Conservation (phyloP, 148 eudicot species). For the Camellia granthamiana region DNA sequence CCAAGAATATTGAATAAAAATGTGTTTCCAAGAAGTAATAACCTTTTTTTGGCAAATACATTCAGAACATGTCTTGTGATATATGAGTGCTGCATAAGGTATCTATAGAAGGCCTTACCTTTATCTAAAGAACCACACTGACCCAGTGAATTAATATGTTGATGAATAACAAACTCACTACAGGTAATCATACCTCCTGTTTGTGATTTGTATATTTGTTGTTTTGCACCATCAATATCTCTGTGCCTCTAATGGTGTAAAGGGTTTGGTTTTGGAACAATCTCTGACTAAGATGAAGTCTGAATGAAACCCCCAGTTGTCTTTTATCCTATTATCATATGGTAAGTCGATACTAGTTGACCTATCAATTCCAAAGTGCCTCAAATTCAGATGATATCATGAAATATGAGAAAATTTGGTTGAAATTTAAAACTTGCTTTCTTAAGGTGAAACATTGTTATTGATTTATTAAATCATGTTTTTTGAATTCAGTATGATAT, state of each 20-base stretch:
- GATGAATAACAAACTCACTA: too few relatives aligned
- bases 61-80: not conserved
- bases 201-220: too few relatives aligned
- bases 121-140: not conserved
- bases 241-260: too few relatives aligned
- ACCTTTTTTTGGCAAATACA: not conserved
- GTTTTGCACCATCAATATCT: too few relatives aligned
- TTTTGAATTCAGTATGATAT: not conserved
- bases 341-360: not conserved
- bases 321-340: too few relatives aligned
- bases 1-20: too few relatives aligned
- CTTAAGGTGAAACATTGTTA: not conserved
- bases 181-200: too few relatives aligned
- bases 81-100: not conserved
- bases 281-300: not conserved
- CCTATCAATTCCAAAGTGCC: not conserved
- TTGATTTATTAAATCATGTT: not conserved
- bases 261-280: too few relatives aligned
- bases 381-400: not conserved
- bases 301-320: not conserved
- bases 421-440: not conserved
- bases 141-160: not conserved
- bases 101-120: not conserved
- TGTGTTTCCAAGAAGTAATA: too few relatives aligned
- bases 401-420: not conserved